Conservation (phyloP, 2,329 filamentous ascomycete species). For the Tolypocladium inflatum region DNA sequence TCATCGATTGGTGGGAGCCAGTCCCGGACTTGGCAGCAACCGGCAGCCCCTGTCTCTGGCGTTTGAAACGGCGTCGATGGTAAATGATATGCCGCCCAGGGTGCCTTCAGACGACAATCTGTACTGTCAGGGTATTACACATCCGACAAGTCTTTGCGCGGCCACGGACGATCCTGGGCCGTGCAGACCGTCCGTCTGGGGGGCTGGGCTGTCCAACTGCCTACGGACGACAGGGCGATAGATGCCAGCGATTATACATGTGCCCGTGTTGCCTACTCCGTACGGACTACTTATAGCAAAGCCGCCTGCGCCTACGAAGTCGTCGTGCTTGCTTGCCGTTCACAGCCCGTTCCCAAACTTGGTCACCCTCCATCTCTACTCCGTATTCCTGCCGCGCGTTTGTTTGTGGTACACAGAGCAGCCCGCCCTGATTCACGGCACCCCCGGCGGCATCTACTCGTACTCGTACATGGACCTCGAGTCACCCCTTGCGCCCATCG, state of each 20-base stretch:
- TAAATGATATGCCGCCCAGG: neutral
- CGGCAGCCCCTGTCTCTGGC: neutral
- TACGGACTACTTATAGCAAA: neutral
- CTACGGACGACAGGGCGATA: neutral
- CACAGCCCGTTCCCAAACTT: neutral
- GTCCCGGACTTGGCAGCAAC: neutral
- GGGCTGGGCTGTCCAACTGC: neutral
- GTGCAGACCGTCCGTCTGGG: neutral
- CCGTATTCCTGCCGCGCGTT: neutral
- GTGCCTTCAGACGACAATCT: neutral
- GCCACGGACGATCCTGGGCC: neutral
- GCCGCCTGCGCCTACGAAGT: neutral
- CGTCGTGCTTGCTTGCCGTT: neutral
- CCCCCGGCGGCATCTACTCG: neutral
- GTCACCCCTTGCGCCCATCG: neutral
- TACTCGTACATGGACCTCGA: neutral
- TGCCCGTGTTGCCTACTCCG: neutral
- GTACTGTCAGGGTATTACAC: neutral
- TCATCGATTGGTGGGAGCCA: neutral
- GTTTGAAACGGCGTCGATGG: neutral
- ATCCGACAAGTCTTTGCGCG: neutral
- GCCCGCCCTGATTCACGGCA: neutral
- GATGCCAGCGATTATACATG: neutral
- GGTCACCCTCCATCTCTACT: no score
- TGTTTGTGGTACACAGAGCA: neutral